Evolutionary conservation across 2,329 filamentous ascomycete genomes (phyloP).

Genomic region (Pezicula carpinea): DNA sequence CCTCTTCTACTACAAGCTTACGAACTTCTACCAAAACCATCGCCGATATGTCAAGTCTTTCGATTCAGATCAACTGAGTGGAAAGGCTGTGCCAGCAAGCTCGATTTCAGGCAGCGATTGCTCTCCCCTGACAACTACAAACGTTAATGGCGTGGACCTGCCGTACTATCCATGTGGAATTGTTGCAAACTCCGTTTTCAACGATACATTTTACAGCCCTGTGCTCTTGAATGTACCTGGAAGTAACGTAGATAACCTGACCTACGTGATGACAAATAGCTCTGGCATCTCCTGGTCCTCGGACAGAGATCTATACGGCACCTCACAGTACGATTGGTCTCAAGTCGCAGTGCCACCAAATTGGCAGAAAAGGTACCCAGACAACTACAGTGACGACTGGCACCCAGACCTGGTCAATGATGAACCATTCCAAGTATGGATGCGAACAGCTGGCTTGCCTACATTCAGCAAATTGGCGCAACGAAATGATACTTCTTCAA

Average conservation of each 20-base stretch:
- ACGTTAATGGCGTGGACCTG: conserved; percentile 44
- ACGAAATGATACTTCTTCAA: conserved; percentile 67
- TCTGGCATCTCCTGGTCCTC: conserved; percentile 78
- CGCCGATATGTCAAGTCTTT: conserved; percentile 92
- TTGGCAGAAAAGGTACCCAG: conserved; percentile 68
- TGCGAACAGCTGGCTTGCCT: conserved; percentile 91
- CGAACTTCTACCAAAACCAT: conserved; percentile 99
- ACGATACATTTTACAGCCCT: conserved; percentile 77
- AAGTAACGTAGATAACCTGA: conserved; percentile 35
- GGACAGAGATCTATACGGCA: conserved; percentile 74
- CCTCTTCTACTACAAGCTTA: conserved; percentile 89
- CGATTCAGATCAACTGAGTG: conserved; percentile 77
- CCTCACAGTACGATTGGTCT: conserved; percentile 57
- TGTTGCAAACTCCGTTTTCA: conserved; percentile 96
- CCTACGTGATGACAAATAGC: conserved; percentile 70
- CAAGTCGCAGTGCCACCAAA: conserved; percentile 81
- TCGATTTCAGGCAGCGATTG: conserved; percentile 68
- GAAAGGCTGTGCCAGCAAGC: conserved; percentile 53
- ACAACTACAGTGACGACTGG: conserved; percentile 61
- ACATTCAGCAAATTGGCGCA: conserved; percentile 91
- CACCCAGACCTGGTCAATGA: conserved; percentile 67
- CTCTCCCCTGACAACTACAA: conserved; percentile 61
- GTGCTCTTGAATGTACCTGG: conserved; percentile 49
- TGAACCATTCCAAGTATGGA: conserved; percentile 95
- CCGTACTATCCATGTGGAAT: conserved; percentile 93